Base-by-base conservation (phyloP, 495 filamentous ascomycete genomes). In the Astrocystis sublimbata region DNA sequence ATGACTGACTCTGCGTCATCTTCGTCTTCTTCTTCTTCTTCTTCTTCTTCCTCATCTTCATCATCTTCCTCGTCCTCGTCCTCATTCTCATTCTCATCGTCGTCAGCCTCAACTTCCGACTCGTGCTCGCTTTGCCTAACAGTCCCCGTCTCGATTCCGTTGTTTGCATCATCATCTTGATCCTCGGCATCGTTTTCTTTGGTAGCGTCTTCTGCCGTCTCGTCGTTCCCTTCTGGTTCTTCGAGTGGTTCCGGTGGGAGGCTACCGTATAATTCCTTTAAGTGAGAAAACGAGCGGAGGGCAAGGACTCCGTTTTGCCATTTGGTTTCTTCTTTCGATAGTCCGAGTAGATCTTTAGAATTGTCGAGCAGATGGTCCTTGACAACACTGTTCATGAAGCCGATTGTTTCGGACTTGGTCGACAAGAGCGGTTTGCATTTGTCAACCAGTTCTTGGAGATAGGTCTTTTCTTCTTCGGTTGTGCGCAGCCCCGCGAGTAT, bases 241-340 rank as follows among this genome's bases (percentile, higher is more conserved):
- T 42, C 43, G 23, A 36, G 33, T 6, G 55, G 57, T 23, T 65
- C 65, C 13, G 58, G 43, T 23, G 33, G 28, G 7, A 31, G 17
- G 26, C 65, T 65, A 24, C 62, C 51, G 46, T 70, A 72, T 9
- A 31, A 50, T 1, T 71, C 72, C 8, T 69, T 69, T n/a, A 76
- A 45, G 26, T 78, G 70, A 5, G 65, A 65, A 58, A 76, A 76
- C 6, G 63, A 70, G 5, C 75, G 65, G 7, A 71, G 63, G 33
- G 73, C 70, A 4, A 78, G 51, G 13, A 77, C 69, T 24, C 75
- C 75, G 33, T 78, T 75, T 45, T 75, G 75, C 73, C 69, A 73
- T 43, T 75, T 73, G 31, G 72, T 74, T 41, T 72, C 73, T 47
- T 75, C 75, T 19, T 66, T 28, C 2, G 66, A 66, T 43, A 76